A percentile compares a stretch with the other conserved stretches of the same genome.
Conservation (phyloP, 768 basidiomycete species). For the Chalciporus pseudorubinellus region DNA sequence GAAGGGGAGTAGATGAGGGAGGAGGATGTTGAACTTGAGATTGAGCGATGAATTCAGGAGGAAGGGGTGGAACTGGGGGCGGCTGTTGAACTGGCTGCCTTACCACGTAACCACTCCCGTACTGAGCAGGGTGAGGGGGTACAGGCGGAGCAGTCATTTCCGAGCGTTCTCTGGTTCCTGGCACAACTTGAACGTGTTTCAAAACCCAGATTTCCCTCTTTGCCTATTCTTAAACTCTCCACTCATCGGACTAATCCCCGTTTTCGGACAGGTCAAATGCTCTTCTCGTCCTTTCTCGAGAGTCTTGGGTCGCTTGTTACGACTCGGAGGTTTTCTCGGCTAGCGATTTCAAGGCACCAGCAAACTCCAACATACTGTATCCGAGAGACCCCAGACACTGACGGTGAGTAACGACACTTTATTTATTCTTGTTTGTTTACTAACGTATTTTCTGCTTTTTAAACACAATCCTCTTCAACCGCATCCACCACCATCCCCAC, state of each 20-base stretch:
- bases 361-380: too few species aligned
- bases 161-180: neutral
- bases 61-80: conserved; percentile 52
- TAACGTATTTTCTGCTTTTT: too few species aligned
- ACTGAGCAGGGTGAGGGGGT: conserved; percentile 26
- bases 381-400: too few species aligned
- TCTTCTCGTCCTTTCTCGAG: too few species aligned
- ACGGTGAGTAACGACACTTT: too few species aligned
- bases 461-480: too few species aligned
- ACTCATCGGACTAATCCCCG: too few species aligned
- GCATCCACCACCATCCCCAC: too few species aligned
- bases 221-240: neutral
- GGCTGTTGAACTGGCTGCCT: conserved; percentile 24
- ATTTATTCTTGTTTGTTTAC: too few species aligned
- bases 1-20: conserved; percentile 55
- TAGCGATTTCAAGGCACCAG: too few species aligned
- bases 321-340: too few species aligned
- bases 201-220: neutral
- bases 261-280: neutral
- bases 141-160: conserved; percentile 30
- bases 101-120: conserved; percentile 9
- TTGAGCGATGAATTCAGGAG: conserved; percentile 36
- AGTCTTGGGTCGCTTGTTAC: too few species aligned
- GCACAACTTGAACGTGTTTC: conserved; percentile 1
- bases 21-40: conserved; percentile 23